phyloP scores from a whole-genome alignment of 805 yeast species.

The Metschnikowia orientalis region DNA sequence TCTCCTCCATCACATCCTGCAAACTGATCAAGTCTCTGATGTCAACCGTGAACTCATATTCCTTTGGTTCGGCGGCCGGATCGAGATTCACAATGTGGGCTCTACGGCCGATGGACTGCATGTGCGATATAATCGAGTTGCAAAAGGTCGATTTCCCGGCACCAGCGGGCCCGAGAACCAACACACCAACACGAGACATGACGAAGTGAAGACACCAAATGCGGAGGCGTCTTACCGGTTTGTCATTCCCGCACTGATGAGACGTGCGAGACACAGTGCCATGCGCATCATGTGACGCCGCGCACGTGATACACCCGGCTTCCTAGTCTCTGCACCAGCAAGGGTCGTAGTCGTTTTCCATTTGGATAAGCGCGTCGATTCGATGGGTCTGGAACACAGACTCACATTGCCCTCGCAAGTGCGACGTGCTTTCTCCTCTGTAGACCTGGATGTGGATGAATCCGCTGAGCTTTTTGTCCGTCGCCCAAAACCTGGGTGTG shows the following conservation, averaged over 20 bases:
- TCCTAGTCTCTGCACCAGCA: constrained; percentile 59
- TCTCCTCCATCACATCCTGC: constrained; percentile 93
- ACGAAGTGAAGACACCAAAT: neutral
- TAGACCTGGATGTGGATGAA: constrained; percentile 75
- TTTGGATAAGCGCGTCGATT: constrained; percentile 59
- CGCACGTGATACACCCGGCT: neutral
- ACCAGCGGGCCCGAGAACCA: constrained; percentile 97
- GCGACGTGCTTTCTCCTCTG: constrained; percentile 60
- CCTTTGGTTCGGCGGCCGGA: constrained; percentile 94
- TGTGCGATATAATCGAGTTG: constrained; percentile 76
- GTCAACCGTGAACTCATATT: constrained; percentile 88
- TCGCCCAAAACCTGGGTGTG: constrained; percentile 91
- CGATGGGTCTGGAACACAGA: constrained; percentile 46
- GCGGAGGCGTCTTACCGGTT: neutral
- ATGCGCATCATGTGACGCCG: no score
- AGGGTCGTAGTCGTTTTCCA: constrained; percentile 56
- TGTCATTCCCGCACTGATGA: constrained; percentile 6
- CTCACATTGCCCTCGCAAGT: constrained; percentile 57
- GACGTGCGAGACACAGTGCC: constrained; percentile 14
- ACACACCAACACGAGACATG: constrained; percentile 93
- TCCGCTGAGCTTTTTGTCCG: constrained; percentile 44
- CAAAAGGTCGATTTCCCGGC: constrained; percentile 94
- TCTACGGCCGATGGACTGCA: constrained; percentile 85
- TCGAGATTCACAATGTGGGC: constrained; percentile 94
- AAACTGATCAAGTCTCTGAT: constrained; percentile 85